A percentile compares a stretch with the other conserved stretches of the same genome.
These are phyloP conservation scores for Eimeria necatrix DNA, from an alignment of 169 alveolate genomes.

Conservation along the genomic window DNA sequence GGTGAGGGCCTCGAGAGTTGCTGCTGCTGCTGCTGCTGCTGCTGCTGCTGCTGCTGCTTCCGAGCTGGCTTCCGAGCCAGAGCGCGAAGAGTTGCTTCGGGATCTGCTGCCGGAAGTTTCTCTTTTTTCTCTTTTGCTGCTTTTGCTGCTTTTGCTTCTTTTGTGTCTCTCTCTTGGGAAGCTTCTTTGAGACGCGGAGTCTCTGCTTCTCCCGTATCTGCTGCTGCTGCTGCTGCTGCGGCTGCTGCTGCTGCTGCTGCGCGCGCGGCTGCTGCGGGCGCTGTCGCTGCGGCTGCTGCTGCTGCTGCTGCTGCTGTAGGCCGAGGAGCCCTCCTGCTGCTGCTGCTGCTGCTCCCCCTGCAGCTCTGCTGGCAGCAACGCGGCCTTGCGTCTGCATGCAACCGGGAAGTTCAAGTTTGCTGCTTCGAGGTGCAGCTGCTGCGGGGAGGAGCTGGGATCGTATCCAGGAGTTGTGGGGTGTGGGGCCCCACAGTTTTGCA, in stretches of 20 bases:
- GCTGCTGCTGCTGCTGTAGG: not conserved
- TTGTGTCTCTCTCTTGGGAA: no score
- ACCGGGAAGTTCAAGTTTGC: slow-evolving; percentile 3
- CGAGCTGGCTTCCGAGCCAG: not conserved
- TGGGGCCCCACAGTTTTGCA: not conserved
- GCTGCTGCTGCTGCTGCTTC: not conserved
- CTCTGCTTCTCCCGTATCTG: no score
- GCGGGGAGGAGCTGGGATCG: slow-evolving; percentile 4
- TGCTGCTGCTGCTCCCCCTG: slow-evolving; percentile 51
- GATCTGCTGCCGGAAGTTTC: not conserved
- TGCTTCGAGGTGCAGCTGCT: slow-evolving; percentile 37
- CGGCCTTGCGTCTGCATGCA: slow-evolving; percentile 21
- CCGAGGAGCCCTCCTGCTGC: not conserved
- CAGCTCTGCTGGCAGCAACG: slow-evolving; percentile 1
- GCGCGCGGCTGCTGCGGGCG: not conserved
- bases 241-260: no score
- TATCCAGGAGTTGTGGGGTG: not conserved
- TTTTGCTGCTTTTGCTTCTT: no score
- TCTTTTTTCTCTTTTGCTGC: no score
- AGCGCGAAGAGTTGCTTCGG: not conserved
- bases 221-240: not conserved
- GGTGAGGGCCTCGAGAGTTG: not conserved
- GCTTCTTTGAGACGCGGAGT: no score
- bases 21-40: slow-evolving; percentile 61
- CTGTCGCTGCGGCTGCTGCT: not conserved